Percentiles rank a stretch among this genome's conserved stretches.
Evolutionary conservation across 208 protist genomes (phyloP).

Genomic region (Crithidia brevicula): DNA sequence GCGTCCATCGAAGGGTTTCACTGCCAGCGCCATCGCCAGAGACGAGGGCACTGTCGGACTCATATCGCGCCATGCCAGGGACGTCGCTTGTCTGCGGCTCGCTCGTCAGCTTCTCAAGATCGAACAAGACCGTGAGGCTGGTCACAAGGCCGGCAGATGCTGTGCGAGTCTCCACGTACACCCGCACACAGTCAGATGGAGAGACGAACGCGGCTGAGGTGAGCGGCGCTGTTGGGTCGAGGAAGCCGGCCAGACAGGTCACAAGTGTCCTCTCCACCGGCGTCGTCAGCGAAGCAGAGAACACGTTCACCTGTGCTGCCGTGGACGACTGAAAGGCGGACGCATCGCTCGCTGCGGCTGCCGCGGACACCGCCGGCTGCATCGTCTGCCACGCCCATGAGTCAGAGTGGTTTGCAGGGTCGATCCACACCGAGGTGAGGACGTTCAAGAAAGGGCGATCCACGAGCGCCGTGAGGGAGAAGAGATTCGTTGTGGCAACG

Average conservation of each 20-base stretch:
- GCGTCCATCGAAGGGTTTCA: background rate
- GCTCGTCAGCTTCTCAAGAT: conserved; percentile 2
- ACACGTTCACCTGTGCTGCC: background rate
- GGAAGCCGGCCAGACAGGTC: conserved; percentile 15
- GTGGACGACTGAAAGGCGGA: conserved; percentile 11
- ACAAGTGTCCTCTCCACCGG: conserved; percentile 4
- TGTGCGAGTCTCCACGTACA: conserved; percentile 9
- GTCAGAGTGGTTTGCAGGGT: conserved; percentile 11
- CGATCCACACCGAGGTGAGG: conserved; percentile 24
- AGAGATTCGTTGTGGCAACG: conserved; percentile 22
- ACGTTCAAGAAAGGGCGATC: conserved; percentile 24
- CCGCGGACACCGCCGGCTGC: conserved; percentile 1
- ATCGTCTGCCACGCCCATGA: conserved; percentile 35
- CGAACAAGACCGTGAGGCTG: conserved; percentile 8
- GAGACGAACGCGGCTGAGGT: conserved; percentile 8
- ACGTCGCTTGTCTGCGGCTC: background rate
- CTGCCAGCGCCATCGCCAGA: background rate
- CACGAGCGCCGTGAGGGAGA: conserved; percentile 19
- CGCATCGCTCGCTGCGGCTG: background rate
- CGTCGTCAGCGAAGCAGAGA: background rate
- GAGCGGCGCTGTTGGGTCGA: conserved; percentile 21
- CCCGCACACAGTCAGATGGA: conserved; percentile 24
- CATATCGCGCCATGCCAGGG: conserved; percentile 25
- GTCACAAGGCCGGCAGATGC: background rate
- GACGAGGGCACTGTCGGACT: conserved; percentile 11